Evolutionary conservation across 306 rosid genomes (phyloP).

Genomic region (Casuarina cunninghamiana): DNA sequence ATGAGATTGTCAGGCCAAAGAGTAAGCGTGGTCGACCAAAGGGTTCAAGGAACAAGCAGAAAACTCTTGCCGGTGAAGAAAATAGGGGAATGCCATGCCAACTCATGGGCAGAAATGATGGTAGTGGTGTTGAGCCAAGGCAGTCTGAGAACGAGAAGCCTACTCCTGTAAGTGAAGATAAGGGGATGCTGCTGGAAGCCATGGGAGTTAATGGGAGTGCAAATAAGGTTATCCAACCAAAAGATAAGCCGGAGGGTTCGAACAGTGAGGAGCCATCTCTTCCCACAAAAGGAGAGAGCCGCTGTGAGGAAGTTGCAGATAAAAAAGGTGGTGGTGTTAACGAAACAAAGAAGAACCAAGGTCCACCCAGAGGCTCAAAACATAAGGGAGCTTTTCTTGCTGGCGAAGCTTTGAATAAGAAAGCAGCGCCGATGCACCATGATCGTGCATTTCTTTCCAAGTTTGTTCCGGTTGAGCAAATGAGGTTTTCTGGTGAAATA

Average conservation of each 20-base stretch:
- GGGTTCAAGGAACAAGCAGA: constrained; percentile 25
- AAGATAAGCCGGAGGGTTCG: constrained; percentile 2
- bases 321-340: not conserved
- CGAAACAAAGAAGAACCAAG: constrained; percentile 6
- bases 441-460: constrained; percentile 12
- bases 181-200: constrained; percentile 11
- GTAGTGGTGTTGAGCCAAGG: not conserved
- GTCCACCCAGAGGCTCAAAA: constrained; percentile 21
- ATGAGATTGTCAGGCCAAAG: constrained; percentile 12
- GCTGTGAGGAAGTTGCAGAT: constrained; percentile 2
- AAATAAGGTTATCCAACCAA: constrained; percentile 13
- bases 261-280: constrained; percentile 7
- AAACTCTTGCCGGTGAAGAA: constrained; percentile 1
- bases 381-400: constrained; percentile 18
- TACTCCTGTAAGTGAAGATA: constrained; percentile 21
- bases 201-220: constrained; percentile 17
- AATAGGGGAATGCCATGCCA: not conserved
- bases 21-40: constrained; percentile 20
- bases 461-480: constrained; percentile 12
- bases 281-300: constrained; percentile 10
- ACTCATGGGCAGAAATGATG: not conserved
- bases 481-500: constrained; percentile 20
- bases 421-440: constrained; percentile 23
- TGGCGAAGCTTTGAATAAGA: constrained; percentile 27
- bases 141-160: constrained; percentile 27